A percentile compares a stretch with the other conserved stretches of the same genome.
Evolutionary conservation across 768 basidiomycete genomes (phyloP).

Genomic region (Leccinum ochraceum): DNA sequence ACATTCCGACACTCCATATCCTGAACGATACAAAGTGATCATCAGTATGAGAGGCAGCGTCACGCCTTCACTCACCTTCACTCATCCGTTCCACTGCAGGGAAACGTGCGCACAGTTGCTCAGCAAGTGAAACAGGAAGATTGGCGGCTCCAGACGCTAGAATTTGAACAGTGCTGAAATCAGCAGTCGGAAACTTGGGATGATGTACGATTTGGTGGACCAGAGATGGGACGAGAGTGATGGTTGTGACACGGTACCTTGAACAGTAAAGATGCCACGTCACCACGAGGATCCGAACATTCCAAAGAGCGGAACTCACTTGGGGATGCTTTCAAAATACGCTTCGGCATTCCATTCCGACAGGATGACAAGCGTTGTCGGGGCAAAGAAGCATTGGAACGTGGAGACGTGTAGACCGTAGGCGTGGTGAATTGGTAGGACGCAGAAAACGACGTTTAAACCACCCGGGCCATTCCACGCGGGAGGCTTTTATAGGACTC

Average conservation of each 20-base stretch:
- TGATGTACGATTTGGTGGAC: constrained; percentile 66
- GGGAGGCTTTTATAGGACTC: constrained; percentile 35
- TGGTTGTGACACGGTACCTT: constrained; percentile 55
- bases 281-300: background rate
- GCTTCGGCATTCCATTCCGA: constrained; percentile 58
- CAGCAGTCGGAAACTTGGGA: constrained; percentile 43
- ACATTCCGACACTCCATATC: constrained; percentile 72
- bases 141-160: constrained; percentile 64
- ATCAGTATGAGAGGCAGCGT: constrained; percentile 6
- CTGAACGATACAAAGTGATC: constrained; percentile 31
- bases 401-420: constrained; percentile 56
- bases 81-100: constrained; percentile 35
- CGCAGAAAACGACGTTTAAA: constrained; percentile 51
- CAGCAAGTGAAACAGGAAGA: constrained; percentile 57
- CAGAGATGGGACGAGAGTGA: constrained; percentile 61
- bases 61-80: constrained; percentile 44
- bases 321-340: constrained; percentile 54
- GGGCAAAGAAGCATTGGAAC: constrained; percentile 51
- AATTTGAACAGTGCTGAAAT: constrained; percentile 50
- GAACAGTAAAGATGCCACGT: constrained; percentile 1
- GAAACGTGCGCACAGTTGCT: constrained; percentile 40
- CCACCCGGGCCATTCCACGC: constrained; percentile 43
- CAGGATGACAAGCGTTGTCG: constrained; percentile 52
- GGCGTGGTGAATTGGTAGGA: constrained; percentile 68
- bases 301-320: constrained; percentile 41